Conservation (phyloP, 306 rosid species). For the Cotoneaster glaucophyllus region DNA sequence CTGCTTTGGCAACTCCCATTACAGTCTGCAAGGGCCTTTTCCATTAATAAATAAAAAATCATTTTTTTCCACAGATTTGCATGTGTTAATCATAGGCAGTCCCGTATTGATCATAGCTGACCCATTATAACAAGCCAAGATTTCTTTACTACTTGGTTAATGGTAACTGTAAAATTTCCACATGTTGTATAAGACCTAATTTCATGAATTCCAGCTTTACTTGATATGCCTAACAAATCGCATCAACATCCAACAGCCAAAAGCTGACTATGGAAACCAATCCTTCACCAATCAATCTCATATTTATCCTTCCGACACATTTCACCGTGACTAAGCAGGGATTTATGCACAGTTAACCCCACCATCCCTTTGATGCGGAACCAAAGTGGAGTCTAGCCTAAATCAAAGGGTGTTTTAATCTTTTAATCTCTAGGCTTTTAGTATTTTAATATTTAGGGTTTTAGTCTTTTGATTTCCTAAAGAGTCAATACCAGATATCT, state of each 20-base stretch:
- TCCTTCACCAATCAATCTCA: neutral
- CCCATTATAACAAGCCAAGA: neutral
- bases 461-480: too few relatives aligned
- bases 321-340: neutral
- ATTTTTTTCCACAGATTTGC: neutral
- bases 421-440: too few relatives aligned
- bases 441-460: too few relatives aligned
- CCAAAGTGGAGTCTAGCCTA: too few relatives aligned
- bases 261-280: neutral
- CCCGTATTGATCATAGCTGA: neutral
- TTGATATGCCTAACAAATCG: neutral
- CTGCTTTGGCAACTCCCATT: conserved; percentile 76
- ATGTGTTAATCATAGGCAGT: neutral
- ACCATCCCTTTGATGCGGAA: neutral
- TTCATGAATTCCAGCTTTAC: neutral
- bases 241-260: neutral
- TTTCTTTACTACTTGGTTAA: neutral
- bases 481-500: too few relatives aligned
- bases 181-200: neutral
- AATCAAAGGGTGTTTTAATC: too few relatives aligned
- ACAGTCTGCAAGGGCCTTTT: conserved; percentile 43
- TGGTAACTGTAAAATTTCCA: neutral
- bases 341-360: neutral
- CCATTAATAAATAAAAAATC: neutral
- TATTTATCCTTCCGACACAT: neutral